Evolutionary conservation across 768 basidiomycete genomes (phyloP), one percentile per base, ranked within the genome.

Genomic region (Podaxis sp.): DNA sequence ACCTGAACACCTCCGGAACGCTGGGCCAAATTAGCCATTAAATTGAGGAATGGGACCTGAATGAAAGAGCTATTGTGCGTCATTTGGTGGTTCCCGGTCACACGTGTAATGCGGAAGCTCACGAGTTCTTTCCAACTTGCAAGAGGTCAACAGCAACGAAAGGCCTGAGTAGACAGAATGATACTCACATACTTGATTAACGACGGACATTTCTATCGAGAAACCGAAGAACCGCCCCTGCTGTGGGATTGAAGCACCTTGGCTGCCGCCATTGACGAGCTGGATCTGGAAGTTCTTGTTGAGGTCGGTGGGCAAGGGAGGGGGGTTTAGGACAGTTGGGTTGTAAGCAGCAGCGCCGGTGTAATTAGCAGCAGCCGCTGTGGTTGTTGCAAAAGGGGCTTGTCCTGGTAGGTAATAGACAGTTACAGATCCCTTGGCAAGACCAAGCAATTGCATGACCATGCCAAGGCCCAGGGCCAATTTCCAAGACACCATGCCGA

Each of bases 41-140:
- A 78, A 70, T 94, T 93, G n/a, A 93, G 81, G 75, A 93, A 91
- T 0, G 87, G 81, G 41, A 88, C 81, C 51, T 83, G 78, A 13
- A 87, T 67, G 24, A 79, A 72, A 2, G 80, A 76, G 36, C 82
- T 84, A 44, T 7, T 58, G 20, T 33, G 30, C 30, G 24, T 51
- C 46, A 63, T 46, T 46, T 20, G 3, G n/a, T 6, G 36, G 12
- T 58, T 17, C 30, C n/a, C 15, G 20, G 7, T 28, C 30, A 82
- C 70, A 62, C 78, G 24, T 22, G 6, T 63, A 55, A 40, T 24
- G 10, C 24, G 24, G 30, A 46, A 33, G 67, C 75, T 56, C 37
- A 80, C 81, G 81, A 75, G 60, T 85, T 84, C 53, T 74, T 80
- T 28, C 84, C 84, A 64, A 84, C 83, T 84, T 40, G 3, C 58